phyloP scores from a whole-genome alignment of 2,329 filamentous ascomycete species.

The Neonectria magnoliae region DNA sequence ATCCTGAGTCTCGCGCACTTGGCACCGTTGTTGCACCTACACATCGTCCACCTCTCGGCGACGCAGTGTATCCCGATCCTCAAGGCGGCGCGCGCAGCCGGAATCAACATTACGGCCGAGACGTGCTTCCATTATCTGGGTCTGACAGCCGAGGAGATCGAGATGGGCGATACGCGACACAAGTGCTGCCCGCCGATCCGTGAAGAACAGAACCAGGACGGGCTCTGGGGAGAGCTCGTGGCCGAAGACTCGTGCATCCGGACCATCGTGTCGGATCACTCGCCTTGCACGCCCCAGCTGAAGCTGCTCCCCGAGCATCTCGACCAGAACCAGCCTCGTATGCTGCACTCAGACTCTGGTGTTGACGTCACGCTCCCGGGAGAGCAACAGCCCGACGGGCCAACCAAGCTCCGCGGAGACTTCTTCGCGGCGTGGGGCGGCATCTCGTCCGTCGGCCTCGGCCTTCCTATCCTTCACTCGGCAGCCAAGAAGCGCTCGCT shows the following conservation, averaged over 20 bases:
- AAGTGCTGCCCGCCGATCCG: constrained; percentile 97
- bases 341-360: constrained; percentile 63
- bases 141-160: constrained; percentile 82
- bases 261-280: constrained; percentile 95
- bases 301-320: constrained; percentile 84
- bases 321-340: constrained; percentile 43
- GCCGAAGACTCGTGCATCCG: constrained; percentile 80
- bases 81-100: constrained; percentile 74
- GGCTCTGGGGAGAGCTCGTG: constrained; percentile 84
- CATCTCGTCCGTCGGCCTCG: constrained; percentile 92
- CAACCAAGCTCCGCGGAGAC: constrained; percentile 68
- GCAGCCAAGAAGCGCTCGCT: constrained; percentile 71
- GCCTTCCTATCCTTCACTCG: constrained; percentile 89
- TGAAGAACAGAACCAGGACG: constrained; percentile 81
- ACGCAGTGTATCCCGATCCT: constrained; percentile 86
- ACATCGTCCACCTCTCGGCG: constrained; percentile 95
- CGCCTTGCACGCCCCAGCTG: constrained; percentile 92
- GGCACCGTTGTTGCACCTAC: constrained; percentile 84
- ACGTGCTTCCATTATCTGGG: constrained; percentile 96
- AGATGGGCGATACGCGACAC: constrained; percentile 87
- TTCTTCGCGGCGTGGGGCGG: constrained; percentile 98
- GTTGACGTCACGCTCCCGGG: constrained; percentile 57
- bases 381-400: constrained; percentile 35
- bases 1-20: constrained; percentile 84
- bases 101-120: constrained; percentile 90